Base-by-base conservation (phyloP, 2,329 filamentous ascomycete genomes). In the Trichophaea hybrida region DNA sequence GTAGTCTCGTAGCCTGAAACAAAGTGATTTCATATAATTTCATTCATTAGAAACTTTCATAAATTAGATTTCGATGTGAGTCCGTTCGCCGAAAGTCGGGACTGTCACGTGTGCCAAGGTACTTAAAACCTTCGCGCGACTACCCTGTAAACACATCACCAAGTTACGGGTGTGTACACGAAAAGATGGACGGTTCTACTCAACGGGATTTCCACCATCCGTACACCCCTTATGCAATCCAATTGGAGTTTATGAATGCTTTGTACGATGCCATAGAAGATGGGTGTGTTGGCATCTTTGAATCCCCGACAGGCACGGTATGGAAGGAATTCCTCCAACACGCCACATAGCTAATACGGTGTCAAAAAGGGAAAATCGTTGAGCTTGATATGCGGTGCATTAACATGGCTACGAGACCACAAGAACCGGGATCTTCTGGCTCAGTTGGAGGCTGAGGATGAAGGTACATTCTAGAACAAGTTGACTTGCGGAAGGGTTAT, bases 391-490 rank as follows among this genome's bases (percentile, higher is more conserved):
- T 96, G 90, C 70, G 86, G 85, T 44, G 84, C 89, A 5, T 72
- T 96, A 68, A 94, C 89, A 2, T 96, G 90, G 90, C 76, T 96
- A n/a, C 83, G 90, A 52, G 80, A 87, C 59, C 80, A 90, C 73
- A 91, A 94, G 71, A 82, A 72, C 70, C 75, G 68, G 66, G 71
- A 62, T 72, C 84, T 75, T 72, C 85, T 75, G 71, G 77, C 69
- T 65, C 78, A 68, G 50, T 78, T 76, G 59, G 76, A 71, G 60
- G 72, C 69, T 60, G 77, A 71, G 52, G 75, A 63, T 69, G 71
- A 71, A 64, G 68, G 75, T 69, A 67, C 53, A 66, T 55, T 48
- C 55, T 59, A 60, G 51, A 7, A 48, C 13, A 33, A 34, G 10
- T 51, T 51, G 33, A 40, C 31, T 17, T 4, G 40, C 12, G 44